Conservation (phyloP, 78 protist species). For the Dictyostelium citrinum region DNA sequence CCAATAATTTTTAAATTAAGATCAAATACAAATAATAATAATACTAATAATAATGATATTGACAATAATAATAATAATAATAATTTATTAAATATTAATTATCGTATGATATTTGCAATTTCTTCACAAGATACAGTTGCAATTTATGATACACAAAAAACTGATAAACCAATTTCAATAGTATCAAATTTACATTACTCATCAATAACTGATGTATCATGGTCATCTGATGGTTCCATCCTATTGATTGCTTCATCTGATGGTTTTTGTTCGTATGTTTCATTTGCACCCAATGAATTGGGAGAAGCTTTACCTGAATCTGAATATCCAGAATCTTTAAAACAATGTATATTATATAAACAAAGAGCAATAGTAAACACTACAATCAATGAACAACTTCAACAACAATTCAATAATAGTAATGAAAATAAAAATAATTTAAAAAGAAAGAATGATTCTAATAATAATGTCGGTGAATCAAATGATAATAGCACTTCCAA, state of each 20-base stretch:
- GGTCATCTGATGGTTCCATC: slow-evolving; percentile 52
- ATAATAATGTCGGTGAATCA: neutral
- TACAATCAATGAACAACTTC: neutral
- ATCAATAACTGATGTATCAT: slow-evolving; percentile 46
- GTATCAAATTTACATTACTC: slow-evolving; percentile 68
- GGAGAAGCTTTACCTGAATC: slow-evolving; percentile 14
- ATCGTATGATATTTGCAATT: slow-evolving; percentile 67
- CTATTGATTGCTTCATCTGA: slow-evolving; percentile 42
- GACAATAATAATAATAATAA: neutral
- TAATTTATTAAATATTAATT: neutral
- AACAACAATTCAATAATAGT: slow-evolving; percentile 1
- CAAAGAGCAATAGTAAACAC: slow-evolving; percentile 9
- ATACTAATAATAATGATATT: neutral
- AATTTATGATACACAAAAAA: slow-evolving; percentile 38
- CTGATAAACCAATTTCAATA: slow-evolving; percentile 4
- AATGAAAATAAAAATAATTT: neutral
- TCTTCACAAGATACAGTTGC: slow-evolving; percentile 25
- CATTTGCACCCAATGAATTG: slow-evolving; percentile 20
- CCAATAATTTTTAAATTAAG: slow-evolving; percentile 20
- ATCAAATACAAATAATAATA: neutral
- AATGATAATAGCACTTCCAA: too few relatives aligned
- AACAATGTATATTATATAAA: neutral
- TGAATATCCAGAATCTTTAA: slow-evolving; percentile 13
- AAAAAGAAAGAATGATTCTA: neutral
- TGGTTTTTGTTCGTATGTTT: slow-evolving; percentile 69